A percentile compares a stretch with the other conserved stretches of the same genome.
Conservation (phyloP, 1,284 basidiomycete species). For the Sporisorium iseilematis-ciliati region DNA sequence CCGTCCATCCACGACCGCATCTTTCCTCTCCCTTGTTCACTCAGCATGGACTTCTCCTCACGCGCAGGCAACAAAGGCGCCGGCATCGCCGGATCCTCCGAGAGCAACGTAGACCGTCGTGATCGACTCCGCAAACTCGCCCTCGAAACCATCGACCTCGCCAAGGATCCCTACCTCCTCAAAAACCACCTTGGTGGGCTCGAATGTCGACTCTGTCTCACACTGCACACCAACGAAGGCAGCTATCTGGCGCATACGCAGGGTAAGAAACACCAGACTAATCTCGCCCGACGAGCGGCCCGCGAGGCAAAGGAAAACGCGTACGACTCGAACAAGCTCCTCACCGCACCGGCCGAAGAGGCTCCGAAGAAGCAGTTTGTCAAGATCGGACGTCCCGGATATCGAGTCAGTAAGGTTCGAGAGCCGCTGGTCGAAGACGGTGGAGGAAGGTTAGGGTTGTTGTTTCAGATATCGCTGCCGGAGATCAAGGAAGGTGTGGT, state of each 20-base stretch:
- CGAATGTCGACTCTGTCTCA: slow-evolving; percentile 97
- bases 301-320: slow-evolving; percentile 86
- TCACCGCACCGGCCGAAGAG: slow-evolving; percentile 71
- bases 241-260: slow-evolving; percentile 99
- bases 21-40: not conserved
- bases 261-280: slow-evolving; percentile 99
- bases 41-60: slow-evolving; percentile 67
- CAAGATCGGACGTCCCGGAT: slow-evolving; percentile 96
- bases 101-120: slow-evolving; percentile 93
- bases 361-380: slow-evolving; percentile 76
- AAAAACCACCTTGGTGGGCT: slow-evolving; percentile 96
- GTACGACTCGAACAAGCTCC: slow-evolving; percentile 72
- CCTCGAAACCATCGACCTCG: slow-evolving; percentile 66
- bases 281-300: slow-evolving; percentile 93
- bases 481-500: slow-evolving; percentile 84
- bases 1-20: not conserved
- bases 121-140: slow-evolving; percentile 93
- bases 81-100: slow-evolving; percentile 80
- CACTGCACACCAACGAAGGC: slow-evolving; percentile 98
- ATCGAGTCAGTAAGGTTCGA: slow-evolving; percentile 88
- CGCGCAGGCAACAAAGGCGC: slow-evolving; percentile 70
- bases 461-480: slow-evolving; percentile 95
- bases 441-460: slow-evolving; percentile 78
- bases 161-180: slow-evolving; percentile 93
- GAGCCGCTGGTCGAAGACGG: slow-evolving; percentile 71